Evolutionary conservation across 805 yeast species (phyloP), one percentile per base, ranked within the genome.

Genomic region (Lachancea mirantina): DNA sequence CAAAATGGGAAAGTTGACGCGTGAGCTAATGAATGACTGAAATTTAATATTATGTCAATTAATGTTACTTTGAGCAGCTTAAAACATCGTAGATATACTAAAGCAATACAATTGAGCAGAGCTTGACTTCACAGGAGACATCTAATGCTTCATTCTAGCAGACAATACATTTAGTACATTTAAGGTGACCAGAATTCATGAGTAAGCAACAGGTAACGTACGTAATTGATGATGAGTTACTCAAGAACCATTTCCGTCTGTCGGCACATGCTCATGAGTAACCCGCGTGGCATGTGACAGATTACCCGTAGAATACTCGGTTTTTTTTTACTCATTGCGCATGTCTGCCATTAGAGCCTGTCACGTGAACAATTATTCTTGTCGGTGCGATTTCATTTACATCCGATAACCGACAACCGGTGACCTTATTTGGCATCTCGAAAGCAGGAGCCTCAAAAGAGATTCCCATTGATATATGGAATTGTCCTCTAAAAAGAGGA

Each of bases 401-500:
- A n/a, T n/a, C n/a, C n/a, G n/a, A n/a, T n/a, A n/a, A n/a, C n/a
- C n/a, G n/a, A n/a, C n/a, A n/a, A n/a, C n/a, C n/a, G n/a, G n/a
- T n/a, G n/a, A n/a, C n/a, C n/a, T n/a, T n/a, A n/a, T n/a, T n/a
- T n/a, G n/a, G n/a, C n/a, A n/a, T n/a, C n/a, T 23, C 8, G 13
- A 23, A 8, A 8, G 22, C 22, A 19, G 9, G 10, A 19, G 8
- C 8, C 10, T 19, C 10, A 19, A 19, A 19, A 19, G 8, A 10
- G 22, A 10, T 19, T 19, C 22, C 22, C 10, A 19, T n/a, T 8
- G 14, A 5, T 19, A 18, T 9, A 28, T 28, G 33, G 31, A 23
- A 26, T 21, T 26, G 14, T 26, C 55, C 14, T 57, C 51, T 31
- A 49, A 49, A 41, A 47, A 57, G 35, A 50, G 50, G 30, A 50